Evolutionary conservation across 352 stramenopile species (phyloP), one percentile per base, ranked within the genome.

Genomic region (Phytophthora pisi): DNA sequence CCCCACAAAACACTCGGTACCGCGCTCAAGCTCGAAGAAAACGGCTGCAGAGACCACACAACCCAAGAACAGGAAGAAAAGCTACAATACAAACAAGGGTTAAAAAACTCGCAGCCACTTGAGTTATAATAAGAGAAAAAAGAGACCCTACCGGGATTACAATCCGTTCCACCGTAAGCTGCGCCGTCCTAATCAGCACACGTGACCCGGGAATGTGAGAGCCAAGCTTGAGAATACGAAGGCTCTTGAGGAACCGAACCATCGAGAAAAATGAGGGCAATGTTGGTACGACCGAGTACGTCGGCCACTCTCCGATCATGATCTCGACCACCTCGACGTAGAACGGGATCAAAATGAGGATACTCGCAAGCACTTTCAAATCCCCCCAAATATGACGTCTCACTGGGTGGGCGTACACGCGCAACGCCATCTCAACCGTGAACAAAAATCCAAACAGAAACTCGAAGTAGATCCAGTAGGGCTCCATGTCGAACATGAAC

Each of bases 21-120:
- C 78, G 6, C 80, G 74, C 52, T 89, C 80, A 1, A 85, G 47
- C 58, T 84, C 77, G 42, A 78, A 84, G 49, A 87, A 82, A 20
- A 85, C 55, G 2, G 77, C 77, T 0, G 71, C 79, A 5, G 68
- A 72, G 10, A 82, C 24, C 2, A 80, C 70, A 52, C 68, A 84
- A 24, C 77, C 77, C 5, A 74, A 34, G 31, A 89, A 86, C 13
- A 88, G 43, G 45, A 88, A 80, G 66, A 88, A 84, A 18, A 88
- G 62, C 75, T 87, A 46, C 13, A 46, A 50, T 2, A 40, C 3
- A 52, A 8, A 56, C 5, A 24, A 38, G 3, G 23, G 20, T 31
- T 31, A 31, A 6, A 31, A 31, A 1, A 31, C 4, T 0, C 28
- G 5, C 20, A 20, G 20, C 20, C 20, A 20, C 20, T 20, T 20